A percentile compares a stretch with the other conserved stretches of the same genome.
phyloP scores from a whole-genome alignment of 169 alveolate species.

The Perkinsus olseni region DNA sequence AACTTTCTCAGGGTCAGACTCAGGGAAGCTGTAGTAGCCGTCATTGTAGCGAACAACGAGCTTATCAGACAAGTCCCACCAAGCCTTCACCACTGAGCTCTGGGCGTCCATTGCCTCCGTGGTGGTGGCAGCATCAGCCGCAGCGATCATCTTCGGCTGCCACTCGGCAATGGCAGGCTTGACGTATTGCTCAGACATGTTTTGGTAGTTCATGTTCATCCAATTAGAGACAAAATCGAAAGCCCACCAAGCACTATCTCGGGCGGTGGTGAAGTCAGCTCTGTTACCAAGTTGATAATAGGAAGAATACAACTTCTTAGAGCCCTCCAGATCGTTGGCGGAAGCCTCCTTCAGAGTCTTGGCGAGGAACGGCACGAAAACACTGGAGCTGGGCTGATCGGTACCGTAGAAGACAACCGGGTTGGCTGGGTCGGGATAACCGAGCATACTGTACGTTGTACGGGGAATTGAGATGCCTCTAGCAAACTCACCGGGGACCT shows the following conservation, averaged over 20 bases:
- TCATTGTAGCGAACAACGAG: slow-evolving; percentile 6
- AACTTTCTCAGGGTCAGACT: background rate
- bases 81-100: background rate
- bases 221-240: background rate
- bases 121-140: background rate
- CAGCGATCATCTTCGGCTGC: background rate
- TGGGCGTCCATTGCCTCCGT: background rate
- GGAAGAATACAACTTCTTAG: background rate
- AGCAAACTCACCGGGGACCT: background rate
- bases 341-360: background rate
- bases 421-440: background rate
- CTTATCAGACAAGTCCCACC: background rate
- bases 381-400: background rate
- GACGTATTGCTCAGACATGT: background rate
- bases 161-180: background rate
- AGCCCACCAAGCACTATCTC: slow-evolving; percentile 11
- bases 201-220: slow-evolving; percentile 11
- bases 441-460: background rate
- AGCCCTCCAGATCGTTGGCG: background rate
- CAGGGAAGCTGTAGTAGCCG: background rate
- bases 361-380: background rate
- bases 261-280: background rate
- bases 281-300: background rate
- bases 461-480: slow-evolving; percentile 5
- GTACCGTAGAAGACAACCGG: background rate